Base-by-base conservation (phyloP, 1,139 yeast species). In the Suhomyces ambrosiae region DNA sequence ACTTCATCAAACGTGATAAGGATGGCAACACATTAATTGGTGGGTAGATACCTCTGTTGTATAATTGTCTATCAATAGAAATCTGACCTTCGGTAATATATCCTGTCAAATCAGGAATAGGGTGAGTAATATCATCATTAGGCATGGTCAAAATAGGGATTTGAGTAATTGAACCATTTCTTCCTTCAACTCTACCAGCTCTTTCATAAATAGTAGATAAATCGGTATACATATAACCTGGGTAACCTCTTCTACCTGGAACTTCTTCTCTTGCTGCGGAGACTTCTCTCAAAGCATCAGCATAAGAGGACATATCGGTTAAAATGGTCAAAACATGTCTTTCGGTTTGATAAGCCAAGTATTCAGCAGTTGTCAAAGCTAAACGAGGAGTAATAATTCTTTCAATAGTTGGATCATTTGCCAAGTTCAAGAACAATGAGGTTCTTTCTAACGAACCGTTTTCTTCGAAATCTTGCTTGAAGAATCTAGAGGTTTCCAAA, bases 231-330 rank as follows among this genome's bases (percentile, higher is more conserved):
- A 92, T 92, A 69, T 92, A 92, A 86, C 99, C 99, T 48, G 99
- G 99, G 71, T 92, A 92, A 76, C 99, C 99, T 82, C 99, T 89
- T 80, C 99, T 89, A 77, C 99, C 99, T 60, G 99, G 99, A 33
- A 92, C 99, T 74, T 92, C 99, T 74, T 92, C 99, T 79, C 99
- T 87, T 35, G 99, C 99, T 45, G 99, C 98, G 44, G 97, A 89
- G 38, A 92, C 98, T 74, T 92, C 99, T 82, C 99, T 90, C 62
- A 92, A 77, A 27, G 99, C 99, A 68, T 92, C 99, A 26, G 99
- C 99, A 65, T 92, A 92, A 12, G 98, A 92, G 17, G 97, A 88
- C 99, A 92, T 92, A 74, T 92, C 99, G 41, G 99, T 94, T 61
- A 92, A 79, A 59, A 92, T 92, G 41, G 97, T 94, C 70, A 92